Conservation (phyloP, 352 stramenopile genomes). For the Pythium scleroteichum region DNA sequence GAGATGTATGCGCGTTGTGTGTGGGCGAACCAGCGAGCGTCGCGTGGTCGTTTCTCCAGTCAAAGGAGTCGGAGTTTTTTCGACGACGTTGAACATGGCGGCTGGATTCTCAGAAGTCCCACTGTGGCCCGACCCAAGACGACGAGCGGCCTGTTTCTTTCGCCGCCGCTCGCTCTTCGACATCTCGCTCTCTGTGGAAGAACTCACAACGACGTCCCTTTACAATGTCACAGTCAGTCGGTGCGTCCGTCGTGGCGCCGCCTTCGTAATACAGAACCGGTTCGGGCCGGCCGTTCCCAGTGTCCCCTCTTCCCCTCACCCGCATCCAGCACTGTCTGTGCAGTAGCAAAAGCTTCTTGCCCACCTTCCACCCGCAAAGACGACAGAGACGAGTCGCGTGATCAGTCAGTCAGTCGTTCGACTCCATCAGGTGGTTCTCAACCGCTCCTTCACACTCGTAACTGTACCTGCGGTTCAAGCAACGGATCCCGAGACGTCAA, state of each 20-base stretch:
- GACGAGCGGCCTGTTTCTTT: not conserved
- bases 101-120: not conserved
- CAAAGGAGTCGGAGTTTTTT: too few relatives aligned
- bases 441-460: constrained; percentile 3
- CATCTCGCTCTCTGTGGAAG: constrained; percentile 1
- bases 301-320: not conserved
- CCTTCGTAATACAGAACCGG: not conserved
- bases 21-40: not conserved
- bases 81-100: not conserved
- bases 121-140: not conserved
- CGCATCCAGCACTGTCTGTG: not conserved
- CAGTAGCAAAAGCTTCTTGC: too few relatives aligned
- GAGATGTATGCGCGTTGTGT: not conserved
- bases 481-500: constrained; percentile 6
- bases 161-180: not conserved
- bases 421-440: constrained; percentile 4
- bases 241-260: not conserved
- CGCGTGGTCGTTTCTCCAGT: not conserved
- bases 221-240: not conserved
- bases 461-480: constrained; percentile 9
- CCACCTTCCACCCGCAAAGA: too few relatives aligned
- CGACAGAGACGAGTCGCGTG: constrained; percentile 2
- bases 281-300: not conserved
- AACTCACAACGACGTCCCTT: constrained; percentile 1
- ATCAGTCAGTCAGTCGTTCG: constrained; percentile 1